Evolutionary conservation across 352 stramenopile species (phyloP), one percentile per base, ranked within the genome.

Genomic region (Phytophthora sojae): DNA sequence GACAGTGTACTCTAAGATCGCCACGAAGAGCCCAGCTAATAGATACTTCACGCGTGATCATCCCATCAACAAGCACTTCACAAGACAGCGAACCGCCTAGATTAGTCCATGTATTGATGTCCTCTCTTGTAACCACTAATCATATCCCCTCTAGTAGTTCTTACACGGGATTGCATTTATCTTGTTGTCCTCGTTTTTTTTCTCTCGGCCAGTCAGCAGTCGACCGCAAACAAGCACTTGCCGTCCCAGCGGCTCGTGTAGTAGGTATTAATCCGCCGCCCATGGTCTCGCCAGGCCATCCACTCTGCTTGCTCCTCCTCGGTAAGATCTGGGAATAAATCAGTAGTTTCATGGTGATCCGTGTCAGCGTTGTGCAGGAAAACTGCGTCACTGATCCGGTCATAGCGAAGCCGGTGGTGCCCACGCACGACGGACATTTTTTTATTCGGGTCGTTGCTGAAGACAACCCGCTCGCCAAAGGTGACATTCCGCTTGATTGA

Each of bases 391-490:
- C 67, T 72, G 17, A 75, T 50, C 19, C 69, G 53, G 9, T 76
- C 50, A 42, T 77, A 85, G 51, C 83, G 67, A 30, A 88, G 70
- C 1, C 80, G 66, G 42, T 69, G 67, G 53, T 47, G 54, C 5
- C 54, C 54, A 21, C 32, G 54, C 32, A 61, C 55, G 21, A 51
- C 23, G 8, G 45, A 7, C 45, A 53, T 53, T 14, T 53, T 53
- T 17, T 66, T 19, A 5, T 68, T 72, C 4, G 81, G 80, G 51
- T 89, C 83, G 64, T 86, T 83, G 70, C 45, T 53, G 17, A 53
- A 53, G n/a, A 30, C 45, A 7, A 26, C 45, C 9, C 45, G 45
- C 14, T 53, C 45, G 17, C 45, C 45, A 29, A 53, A 53, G n/a
- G 4, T 14, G n/a, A 53, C 45, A 6, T 6, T 15, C 17, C 45